Evolutionary conservation across 2,329 filamentous ascomycete species (phyloP).

Genomic region (Colletotrichum falcatum): DNA sequence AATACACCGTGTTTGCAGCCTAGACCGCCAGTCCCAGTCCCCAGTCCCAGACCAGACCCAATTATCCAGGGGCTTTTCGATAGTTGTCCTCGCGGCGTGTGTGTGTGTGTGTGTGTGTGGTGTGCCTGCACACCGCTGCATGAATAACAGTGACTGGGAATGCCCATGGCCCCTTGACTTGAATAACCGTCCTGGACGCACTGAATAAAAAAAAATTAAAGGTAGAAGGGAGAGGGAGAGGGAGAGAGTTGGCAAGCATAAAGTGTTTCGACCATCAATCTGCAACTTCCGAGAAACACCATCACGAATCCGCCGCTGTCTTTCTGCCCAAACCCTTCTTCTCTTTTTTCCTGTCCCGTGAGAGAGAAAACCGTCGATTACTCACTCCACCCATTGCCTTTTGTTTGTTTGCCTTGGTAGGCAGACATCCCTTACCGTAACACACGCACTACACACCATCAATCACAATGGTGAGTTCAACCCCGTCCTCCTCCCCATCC

Average conservation of each 20-base stretch:
- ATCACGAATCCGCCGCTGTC: conserved; percentile 3
- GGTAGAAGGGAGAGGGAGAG: background rate
- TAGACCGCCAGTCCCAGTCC: background rate
- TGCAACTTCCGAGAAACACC: conserved; percentile 36
- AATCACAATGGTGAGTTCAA: conserved; percentile 54
- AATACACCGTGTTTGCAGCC: background rate
- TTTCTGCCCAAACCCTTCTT: background rate
- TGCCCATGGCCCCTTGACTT: conserved; percentile 31
- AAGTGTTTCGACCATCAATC: conserved; percentile 37
- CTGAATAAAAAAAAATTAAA: conserved; percentile 28
- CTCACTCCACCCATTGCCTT: background rate
- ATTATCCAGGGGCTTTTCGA: conserved; percentile 7
- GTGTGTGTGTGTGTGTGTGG: background rate
- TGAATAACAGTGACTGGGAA: conserved; percentile 38
- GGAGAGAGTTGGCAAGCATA: conserved; percentile 20
- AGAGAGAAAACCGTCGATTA: background rate
- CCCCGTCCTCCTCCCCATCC: background rate
- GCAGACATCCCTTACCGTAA: background rate
- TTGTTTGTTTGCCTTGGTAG: background rate
- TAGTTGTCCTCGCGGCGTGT: background rate
- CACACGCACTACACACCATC: conserved; percentile 42
- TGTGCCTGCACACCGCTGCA: conserved; percentile 29
- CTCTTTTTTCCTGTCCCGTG: background rate
- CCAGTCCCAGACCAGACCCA: background rate
- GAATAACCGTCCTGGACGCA: background rate